Evolutionary conservation across 768 basidiomycete species (phyloP), one percentile per base, ranked within the genome.

Genomic region (Cantharellus cinnabarinus): DNA sequence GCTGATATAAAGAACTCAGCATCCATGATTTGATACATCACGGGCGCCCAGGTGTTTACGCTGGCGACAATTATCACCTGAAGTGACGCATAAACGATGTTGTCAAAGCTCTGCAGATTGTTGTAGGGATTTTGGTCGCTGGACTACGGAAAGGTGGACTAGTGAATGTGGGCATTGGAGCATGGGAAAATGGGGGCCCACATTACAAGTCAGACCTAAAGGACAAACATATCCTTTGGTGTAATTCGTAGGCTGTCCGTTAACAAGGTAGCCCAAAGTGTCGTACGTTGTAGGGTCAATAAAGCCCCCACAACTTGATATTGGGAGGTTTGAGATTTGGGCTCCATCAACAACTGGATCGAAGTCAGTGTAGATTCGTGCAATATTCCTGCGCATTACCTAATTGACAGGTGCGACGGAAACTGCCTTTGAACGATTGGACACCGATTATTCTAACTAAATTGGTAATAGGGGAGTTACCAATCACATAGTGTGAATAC

Each of bases 181-280:
- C 14, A 55, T 3, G 35, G 29, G 44, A 37, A 4, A 40, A 29
- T 4, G 56, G 29, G 34, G 3, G 66, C 73, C 56, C 59, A 87
- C 89, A 71, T 75, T 75, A 71, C 94, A 98, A 10, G 83, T 65
- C 66, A 89, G 89, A 0, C 89, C 89, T 2, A 85, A 64, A 0
- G 91, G 89, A 69, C 94, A 98, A 34, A 91, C 82, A 66, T 80
- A 97, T 0, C 94, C 94, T 67, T 97, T 98, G 0, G 74, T 54
- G 0, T 68, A 64, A n/a, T 68, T 65, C 66, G 64, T 54, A 57
- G 67, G 55, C 63, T 73, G 41, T 60, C 79, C 72, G 61, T 76
- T 64, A 0, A 60, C 38, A 40, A 79, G 59, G 63, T 75, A 82
- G 3, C 75, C 72, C 15, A 71, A 67, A 1, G 67, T 65, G 1